Evolutionary conservation across 371 early-diverging fungal genomes (phyloP).

Genomic region (Rhizopus microsporus): DNA sequence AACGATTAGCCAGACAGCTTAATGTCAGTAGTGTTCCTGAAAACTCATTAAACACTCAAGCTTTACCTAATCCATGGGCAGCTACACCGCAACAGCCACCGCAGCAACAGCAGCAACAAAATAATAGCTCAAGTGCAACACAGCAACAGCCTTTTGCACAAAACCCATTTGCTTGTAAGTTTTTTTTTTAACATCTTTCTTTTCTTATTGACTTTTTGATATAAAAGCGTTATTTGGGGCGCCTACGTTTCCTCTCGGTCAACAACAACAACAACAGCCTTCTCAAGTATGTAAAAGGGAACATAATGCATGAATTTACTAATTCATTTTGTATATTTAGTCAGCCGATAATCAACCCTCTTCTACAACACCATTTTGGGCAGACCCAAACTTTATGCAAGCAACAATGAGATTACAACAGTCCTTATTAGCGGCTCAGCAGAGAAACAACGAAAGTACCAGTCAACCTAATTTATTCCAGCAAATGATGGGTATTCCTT

Average conservation of each 20-base stretch:
- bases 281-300: constrained; percentile 7
- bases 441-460: constrained; percentile 6
- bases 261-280: constrained; percentile 36
- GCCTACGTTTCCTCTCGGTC: constrained; percentile 38
- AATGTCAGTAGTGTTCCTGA: constrained; percentile 65
- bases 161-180: constrained; percentile 53
- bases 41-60: constrained; percentile 69
- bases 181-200: neutral
- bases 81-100: constrained; percentile 8
- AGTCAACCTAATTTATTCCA: constrained; percentile 19
- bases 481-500: constrained; percentile 28
- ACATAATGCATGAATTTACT: neutral
- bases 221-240: constrained; percentile 24
- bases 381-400: constrained; percentile 50
- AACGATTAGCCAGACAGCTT: constrained; percentile 65
- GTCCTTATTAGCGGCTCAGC: constrained; percentile 29
- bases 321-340: neutral
- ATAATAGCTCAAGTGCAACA: constrained; percentile 3
- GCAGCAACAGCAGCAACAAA: constrained; percentile 7
- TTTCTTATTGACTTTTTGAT: constrained; percentile 4
- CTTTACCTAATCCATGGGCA: constrained; percentile 88
- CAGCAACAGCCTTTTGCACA: constrained; percentile 4
- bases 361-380: constrained; percentile 39
- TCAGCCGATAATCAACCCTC: constrained; percentile 12
- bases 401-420: constrained; percentile 44